Base-by-base conservation (phyloP, 2,329 filamentous ascomycete species). In the Fusarium praegraminearum region DNA sequence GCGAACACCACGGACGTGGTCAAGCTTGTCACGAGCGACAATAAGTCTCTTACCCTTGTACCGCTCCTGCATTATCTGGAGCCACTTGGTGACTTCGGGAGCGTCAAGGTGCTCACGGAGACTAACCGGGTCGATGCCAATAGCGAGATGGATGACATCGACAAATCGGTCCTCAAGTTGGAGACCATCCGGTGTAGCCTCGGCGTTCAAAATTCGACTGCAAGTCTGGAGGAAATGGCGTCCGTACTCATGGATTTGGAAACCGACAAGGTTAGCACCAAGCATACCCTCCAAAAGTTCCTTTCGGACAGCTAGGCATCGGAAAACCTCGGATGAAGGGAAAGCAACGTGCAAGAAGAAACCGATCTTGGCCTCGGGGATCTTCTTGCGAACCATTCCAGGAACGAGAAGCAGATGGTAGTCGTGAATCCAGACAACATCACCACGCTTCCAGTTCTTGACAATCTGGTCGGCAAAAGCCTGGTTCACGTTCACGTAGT, bases 321-420 rank as follows among this genome's bases (percentile, higher is more conserved):
- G 89, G 81, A 98, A 98, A 2, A 98, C 93, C 76, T 98, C 95
- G 0, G 95, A 98, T 0, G 95, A 98, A 1, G 95, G 95, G 79
- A 98, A 98, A 0, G 95, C 94, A 30, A 95, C 93, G 77, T 98
- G 95, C 18, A 98, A 83, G 82, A 98, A 98, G 83, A 98, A 96
- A 13, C 95, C 95, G 73, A 98, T 98, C 81, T 97, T 92, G 18
- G 95, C 95, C 70, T 98, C 93, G 1, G 95, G 94, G 12, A 96
- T 85, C 83, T 94, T 92, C 81, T 97, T 90, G 30, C 95, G 92
- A 46, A 98, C 85, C 93, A 98, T 97, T 47, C 85, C 87, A 5
- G 95, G 95, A 2, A 98, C 93, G 8, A 98, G 85, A 7, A 98
- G 86, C 49, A 98, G 85, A 78, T 98, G 95, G 77, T 98, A 98